These are phyloP conservation scores for Glycine soja DNA, from an alignment of 306 rosid genomes.

Conservation along the genomic window DNA sequence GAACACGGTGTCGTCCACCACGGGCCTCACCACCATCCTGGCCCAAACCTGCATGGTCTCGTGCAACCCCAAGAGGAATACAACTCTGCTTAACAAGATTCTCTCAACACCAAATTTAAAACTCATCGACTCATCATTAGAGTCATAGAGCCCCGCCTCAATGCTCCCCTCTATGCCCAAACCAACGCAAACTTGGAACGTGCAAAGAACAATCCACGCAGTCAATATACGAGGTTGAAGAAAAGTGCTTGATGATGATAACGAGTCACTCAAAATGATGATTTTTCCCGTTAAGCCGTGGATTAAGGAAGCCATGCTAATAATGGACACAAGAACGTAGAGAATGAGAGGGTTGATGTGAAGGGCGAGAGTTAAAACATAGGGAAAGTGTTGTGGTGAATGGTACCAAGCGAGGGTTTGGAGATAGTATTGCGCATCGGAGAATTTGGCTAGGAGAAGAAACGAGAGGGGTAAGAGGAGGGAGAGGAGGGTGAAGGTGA, in stretches of 20 bases:
- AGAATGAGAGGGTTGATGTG: slow-evolving; percentile 56
- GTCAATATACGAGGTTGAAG: slow-evolving; percentile 52
- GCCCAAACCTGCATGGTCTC: slow-evolving; percentile 77
- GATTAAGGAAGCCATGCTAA: slow-evolving; percentile 57
- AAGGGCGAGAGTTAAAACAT: slow-evolving; percentile 48
- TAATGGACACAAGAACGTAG: slow-evolving; percentile 55
- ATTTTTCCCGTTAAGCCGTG: slow-evolving; percentile 58
- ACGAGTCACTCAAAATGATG: slow-evolving; percentile 23
- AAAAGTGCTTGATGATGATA: neutral
- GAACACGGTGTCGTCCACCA: slow-evolving; percentile 80
- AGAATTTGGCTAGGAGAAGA: slow-evolving; percentile 72
- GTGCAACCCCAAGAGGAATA: slow-evolving; percentile 79
- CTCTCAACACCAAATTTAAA: slow-evolving; percentile 43
- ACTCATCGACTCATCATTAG: slow-evolving; percentile 6
- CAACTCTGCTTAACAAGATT: slow-evolving; percentile 54
- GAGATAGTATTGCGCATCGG: slow-evolving; percentile 50
- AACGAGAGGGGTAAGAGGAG: slow-evolving; percentile 82
- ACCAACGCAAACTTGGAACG: slow-evolving; percentile 74
- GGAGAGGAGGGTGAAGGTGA: slow-evolving; percentile 67
- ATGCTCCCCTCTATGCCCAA: slow-evolving; percentile 68
- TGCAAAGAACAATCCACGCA: slow-evolving; percentile 73
- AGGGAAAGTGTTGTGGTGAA: slow-evolving; percentile 10
- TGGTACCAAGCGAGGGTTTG: slow-evolving; percentile 33
- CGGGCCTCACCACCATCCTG: slow-evolving; percentile 78
- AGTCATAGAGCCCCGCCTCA: slow-evolving; percentile 42